Conservation (phyloP, 805 yeast genomes). For the Yarrowia osloensis region DNA sequence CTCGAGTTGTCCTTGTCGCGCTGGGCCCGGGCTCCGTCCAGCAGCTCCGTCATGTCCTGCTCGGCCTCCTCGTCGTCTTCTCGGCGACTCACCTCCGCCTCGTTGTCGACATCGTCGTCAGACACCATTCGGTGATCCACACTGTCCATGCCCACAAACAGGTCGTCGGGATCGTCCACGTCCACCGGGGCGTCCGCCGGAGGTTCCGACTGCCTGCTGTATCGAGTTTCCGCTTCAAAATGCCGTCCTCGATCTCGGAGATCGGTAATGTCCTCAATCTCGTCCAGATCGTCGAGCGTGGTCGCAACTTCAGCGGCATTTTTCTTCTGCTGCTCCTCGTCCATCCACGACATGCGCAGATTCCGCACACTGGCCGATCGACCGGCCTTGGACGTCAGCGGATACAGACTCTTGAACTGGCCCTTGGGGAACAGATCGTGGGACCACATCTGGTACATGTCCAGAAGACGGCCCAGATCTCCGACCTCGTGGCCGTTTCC, state of each 20-base stretch:
- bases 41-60: neutral
- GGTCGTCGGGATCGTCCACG: constrained; percentile 10
- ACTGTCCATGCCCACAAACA: constrained; percentile 26
- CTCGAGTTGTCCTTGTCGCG: constrained; percentile 15
- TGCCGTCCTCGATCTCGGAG: neutral
- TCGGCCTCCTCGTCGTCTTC: neutral
- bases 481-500: constrained; percentile 51
- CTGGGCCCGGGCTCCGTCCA: constrained; percentile 22
- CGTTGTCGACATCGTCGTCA: neutral
- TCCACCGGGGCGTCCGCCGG: neutral
- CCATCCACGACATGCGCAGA: constrained; percentile 1
- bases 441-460: constrained; percentile 72
- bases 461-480: constrained; percentile 53
- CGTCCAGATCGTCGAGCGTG: neutral
- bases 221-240: neutral
- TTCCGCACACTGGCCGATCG: neutral
- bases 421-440: constrained; percentile 79
- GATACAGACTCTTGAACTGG: constrained; percentile 67
- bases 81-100: neutral
- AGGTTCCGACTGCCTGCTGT: neutral
- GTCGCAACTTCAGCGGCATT: neutral
- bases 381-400: constrained; percentile 47
- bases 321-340: neutral
- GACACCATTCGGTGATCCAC: constrained; percentile 16
- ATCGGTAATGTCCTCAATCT: neutral